Percentiles rank a stretch among this genome's conserved stretches.
These are phyloP conservation scores for Erythrobasidium yunnanense DNA, from an alignment of 768 basidiomycete genomes.

Conservation along the genomic window DNA sequence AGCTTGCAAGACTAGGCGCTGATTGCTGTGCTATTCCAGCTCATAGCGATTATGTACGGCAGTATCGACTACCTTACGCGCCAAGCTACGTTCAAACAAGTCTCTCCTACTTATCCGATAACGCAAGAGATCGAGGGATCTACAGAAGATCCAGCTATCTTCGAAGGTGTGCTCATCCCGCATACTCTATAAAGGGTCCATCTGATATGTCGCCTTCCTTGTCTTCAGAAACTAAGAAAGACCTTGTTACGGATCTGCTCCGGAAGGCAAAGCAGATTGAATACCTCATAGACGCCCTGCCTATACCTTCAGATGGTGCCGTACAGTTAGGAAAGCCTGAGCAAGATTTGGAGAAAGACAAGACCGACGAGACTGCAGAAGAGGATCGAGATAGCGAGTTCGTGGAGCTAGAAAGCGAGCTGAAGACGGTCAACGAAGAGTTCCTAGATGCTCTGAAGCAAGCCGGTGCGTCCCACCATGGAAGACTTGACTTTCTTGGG, in stretches of 20 bases:
- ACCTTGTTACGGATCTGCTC: constrained; percentile 70
- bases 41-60: constrained; percentile 78
- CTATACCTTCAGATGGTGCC: constrained; percentile 19
- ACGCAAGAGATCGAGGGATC: constrained; percentile 72
- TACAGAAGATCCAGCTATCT: constrained; percentile 59
- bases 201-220: not conserved
- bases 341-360: not conserved
- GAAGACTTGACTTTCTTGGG: not conserved
- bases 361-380: not conserved
- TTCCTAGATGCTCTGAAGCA: constrained; percentile 56
- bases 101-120: constrained; percentile 68
- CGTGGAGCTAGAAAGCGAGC: too few relatives aligned
- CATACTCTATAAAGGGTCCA: constrained; percentile 1
- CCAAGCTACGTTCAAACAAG: constrained; percentile 63
- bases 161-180: constrained; percentile 50
- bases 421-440: too few relatives aligned
- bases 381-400: constrained; percentile 46
- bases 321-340: not conserved
- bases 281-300: constrained; percentile 62
- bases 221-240: constrained; percentile 61
- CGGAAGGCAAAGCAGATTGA: constrained; percentile 83
- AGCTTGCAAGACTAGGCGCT: not conserved
- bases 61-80: constrained; percentile 68
- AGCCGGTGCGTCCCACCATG: constrained; percentile 48
- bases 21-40: constrained; percentile 39